Evolutionary conservation across 2,329 filamentous ascomycete genomes (phyloP).

Genomic region (Ophiostoma populinum): DNA sequence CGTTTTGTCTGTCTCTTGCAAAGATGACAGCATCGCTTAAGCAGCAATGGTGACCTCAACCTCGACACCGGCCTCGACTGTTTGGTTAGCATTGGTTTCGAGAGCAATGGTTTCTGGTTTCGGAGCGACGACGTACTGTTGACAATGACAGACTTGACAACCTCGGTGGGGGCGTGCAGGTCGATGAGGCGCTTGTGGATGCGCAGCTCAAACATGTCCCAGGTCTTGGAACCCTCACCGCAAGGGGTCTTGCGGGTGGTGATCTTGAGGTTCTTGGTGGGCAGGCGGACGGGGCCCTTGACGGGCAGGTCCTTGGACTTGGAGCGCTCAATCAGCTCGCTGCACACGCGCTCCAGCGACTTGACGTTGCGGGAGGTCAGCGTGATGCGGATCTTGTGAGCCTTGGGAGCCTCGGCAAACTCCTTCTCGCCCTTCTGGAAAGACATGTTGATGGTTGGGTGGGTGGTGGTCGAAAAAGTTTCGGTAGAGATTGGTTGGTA

Average conservation of each 20-base stretch:
- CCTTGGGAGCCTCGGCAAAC: slow-evolving; percentile 61
- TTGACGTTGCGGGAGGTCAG: slow-evolving; percentile 87
- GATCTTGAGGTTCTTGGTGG: slow-evolving; percentile 93
- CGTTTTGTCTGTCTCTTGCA: not conserved
- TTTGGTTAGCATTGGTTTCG: slow-evolving; percentile 4
- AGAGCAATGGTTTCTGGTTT: not conserved
- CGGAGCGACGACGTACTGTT: slow-evolving; percentile 33
- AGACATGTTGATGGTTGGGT: slow-evolving; percentile 42
- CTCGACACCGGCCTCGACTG: slow-evolving; percentile 72
- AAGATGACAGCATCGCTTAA: slow-evolving; percentile 10
- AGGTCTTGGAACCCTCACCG: slow-evolving; percentile 99
- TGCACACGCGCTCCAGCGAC: slow-evolving; percentile 94
- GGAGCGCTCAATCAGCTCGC: slow-evolving; percentile 94
- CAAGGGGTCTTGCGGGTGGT: slow-evolving; percentile 97
- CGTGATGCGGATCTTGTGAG: slow-evolving; percentile 54
- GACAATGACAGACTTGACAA: slow-evolving; percentile 92
- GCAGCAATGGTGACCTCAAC: slow-evolving; percentile 86
- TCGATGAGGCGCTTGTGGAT: slow-evolving; percentile 98
- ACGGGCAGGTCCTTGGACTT: slow-evolving; percentile 96
- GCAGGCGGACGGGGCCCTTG: slow-evolving; percentile 94
- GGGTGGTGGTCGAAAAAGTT: not conserved
- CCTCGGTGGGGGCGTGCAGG: slow-evolving; percentile 93
- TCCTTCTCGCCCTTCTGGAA: slow-evolving; percentile 94
- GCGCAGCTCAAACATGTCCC: slow-evolving; percentile 85
- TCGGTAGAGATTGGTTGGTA: not conserved